Base-by-base conservation (phyloP, 371 early-diverging fungal genomes). In the Mortierella sp. region DNA sequence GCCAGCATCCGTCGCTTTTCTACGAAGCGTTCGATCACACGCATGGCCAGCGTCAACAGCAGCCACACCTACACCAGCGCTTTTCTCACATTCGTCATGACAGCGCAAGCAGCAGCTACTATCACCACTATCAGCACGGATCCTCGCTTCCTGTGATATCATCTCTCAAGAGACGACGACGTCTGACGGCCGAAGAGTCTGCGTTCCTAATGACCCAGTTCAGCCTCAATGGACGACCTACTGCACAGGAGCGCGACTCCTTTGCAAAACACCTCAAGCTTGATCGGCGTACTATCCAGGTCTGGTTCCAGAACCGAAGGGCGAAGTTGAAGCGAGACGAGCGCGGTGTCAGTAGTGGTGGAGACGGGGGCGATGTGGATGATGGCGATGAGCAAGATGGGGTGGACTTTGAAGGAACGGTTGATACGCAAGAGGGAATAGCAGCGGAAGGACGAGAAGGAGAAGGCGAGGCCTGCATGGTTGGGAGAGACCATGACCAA, bases 301-400 rank as follows among this genome's bases (percentile, higher is more conserved):
- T 97, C 72, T 97, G 98, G 98, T 98, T 98, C 89, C 98, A 98
- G 84, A 98, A 98, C 87, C 92, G 95, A 67, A 91, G 98, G 43
- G 92, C 91, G 28, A 93, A 93, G 31, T 53, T 77, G 28, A 86
- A 86, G 51, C 61, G 82, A 34, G 80, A 79, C 28, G 77, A 67
- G 46, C 76, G 75, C 21, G 78, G 48, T 8, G 74, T 16, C 69
- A 53, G 53, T 31, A 50, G 21, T 48, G 69, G 31, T 13, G 26
- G 67, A 64, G 31, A 50, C 3, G 8, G 31, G 37, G 50, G 51
- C 21, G 13, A 53, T 19, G 67, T 5, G 5, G 37, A 28, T 40
- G 72, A 51, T 40, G 19, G 28, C 24, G 40, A 71, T 34, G 71
- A 70, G 70, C 46, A 26, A 37, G 72, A 11, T 1, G 67, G 51